Base-by-base conservation (phyloP, 116 monocot genomes). In the Dioscorea cayenensis region DNA sequence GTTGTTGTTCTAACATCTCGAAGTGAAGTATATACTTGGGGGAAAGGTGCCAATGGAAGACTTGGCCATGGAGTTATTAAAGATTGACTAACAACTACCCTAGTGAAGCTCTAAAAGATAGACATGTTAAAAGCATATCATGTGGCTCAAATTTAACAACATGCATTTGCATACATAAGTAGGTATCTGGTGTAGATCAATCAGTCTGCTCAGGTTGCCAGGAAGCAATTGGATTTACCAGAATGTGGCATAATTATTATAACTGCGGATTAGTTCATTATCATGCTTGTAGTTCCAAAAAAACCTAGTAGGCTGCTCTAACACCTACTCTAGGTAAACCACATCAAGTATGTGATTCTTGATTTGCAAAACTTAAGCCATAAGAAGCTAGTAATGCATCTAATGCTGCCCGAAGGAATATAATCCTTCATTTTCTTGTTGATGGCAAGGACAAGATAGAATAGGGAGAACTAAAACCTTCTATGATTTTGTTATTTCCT, bases 11-110 rank as follows among this genome's bases (percentile, higher is more conserved):
- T 92, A 76, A 92, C 92, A 74, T 65, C 79, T 0, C 77, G 52
- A 23, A 81, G 84, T 72, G 89, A 89, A 75, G 78, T 92, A 70
- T 92, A 92, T 70, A 88, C 92, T 36, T 92, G 92, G 92, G 92
- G 92, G 23, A 88, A 86, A 71, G 92, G 92, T 8, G 86, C 92
- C 21, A 92, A 92, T 80, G 92, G 92, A 59, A 82, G 92, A 79
- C 72, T 92, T 32, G 92, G 92, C 9, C 92, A 88, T 76, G 92
- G 89, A 14, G 92, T 89, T 64, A 35, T 83, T 51, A 86, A 88
- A 76, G 92, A 92, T 76, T 81, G 92, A n/a, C 88, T 84, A 60
- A 81, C 75, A 63, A 89, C 92, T 51, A 78, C 77, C 19, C 76
- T 89, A 68, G 82, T 68, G 89, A 89, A 78, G 86, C 92, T 76